Conservation (phyloP, 345 rosid genomes). For the Pistacia atlantica region DNA sequence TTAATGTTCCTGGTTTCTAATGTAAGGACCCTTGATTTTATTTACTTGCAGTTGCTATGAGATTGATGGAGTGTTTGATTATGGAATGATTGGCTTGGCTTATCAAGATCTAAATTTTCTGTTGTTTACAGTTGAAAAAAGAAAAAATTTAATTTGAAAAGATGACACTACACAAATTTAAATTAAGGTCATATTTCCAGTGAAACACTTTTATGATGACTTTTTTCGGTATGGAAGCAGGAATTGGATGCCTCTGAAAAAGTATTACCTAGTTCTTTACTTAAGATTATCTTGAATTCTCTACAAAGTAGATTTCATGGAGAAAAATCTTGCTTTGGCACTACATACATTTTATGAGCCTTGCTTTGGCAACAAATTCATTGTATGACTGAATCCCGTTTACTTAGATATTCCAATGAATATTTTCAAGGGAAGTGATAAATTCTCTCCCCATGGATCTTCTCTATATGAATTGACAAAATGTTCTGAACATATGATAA, state of each 20-base stretch:
- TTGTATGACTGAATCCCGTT: not conserved
- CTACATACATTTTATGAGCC: too few relatives aligned
- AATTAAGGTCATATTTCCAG: not conserved
- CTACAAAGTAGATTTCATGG: not conserved
- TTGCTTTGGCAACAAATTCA: not conserved
- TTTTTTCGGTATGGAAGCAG: not conserved
- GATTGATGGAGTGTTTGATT: conserved; percentile 2
- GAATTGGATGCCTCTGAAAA: not conserved
- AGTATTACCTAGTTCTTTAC: not conserved
- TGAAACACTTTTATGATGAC: not conserved
- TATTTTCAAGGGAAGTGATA: conserved; percentile 6
- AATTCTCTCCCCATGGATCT: not conserved
- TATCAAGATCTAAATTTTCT: not conserved
- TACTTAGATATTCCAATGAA: not conserved
- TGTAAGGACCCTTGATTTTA: not conserved
- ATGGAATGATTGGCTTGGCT: not conserved
- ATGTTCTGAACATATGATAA: not conserved
- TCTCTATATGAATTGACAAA: not conserved
- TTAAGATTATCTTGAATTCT: not conserved
- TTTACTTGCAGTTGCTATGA: not conserved
- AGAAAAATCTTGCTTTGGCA: too few relatives aligned
- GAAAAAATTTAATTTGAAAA: not conserved
- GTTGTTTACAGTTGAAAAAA: not conserved
- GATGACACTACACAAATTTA: not conserved
- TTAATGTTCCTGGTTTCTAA: not conserved